Evolutionary conservation across 768 basidiomycete species (phyloP).

Genomic region (Naematelia aurantialba): DNA sequence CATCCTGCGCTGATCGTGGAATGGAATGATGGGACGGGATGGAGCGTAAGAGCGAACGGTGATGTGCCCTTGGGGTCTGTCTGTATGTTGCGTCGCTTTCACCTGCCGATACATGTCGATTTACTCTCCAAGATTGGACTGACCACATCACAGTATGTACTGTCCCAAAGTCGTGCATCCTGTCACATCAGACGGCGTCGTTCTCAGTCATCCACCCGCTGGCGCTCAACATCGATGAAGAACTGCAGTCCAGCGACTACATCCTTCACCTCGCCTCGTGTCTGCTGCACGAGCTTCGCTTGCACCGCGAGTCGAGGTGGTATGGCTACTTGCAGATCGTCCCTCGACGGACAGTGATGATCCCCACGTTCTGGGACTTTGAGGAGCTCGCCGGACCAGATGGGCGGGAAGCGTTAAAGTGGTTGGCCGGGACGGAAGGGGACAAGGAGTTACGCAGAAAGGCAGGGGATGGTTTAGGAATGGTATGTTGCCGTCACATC

Average conservation of each 20-base stretch:
- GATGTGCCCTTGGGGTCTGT: not conserved
- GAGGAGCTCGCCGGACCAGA: slow-evolving; percentile 28
- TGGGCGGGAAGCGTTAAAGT: slow-evolving; percentile 34
- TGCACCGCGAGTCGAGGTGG: slow-evolving; percentile 43
- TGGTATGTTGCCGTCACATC: slow-evolving; percentile 18
- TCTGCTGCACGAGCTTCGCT: slow-evolving; percentile 48
- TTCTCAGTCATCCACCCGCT: slow-evolving; percentile 13
- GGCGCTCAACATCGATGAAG: not conserved
- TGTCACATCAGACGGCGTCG: slow-evolving; percentile 37
- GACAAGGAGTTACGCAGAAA: slow-evolving; percentile 31
- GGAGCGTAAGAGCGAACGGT: not conserved
- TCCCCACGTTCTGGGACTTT: slow-evolving; percentile 49
- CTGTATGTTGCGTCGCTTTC: no score
- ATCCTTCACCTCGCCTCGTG: slow-evolving; percentile 46
- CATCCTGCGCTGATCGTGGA: slow-evolving; percentile 1
- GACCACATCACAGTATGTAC: slow-evolving; percentile 37
- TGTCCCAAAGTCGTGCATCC: slow-evolving; percentile 36
- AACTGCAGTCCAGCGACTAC: slow-evolving; percentile 8
- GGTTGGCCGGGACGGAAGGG: slow-evolving; percentile 43
- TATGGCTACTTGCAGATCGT: slow-evolving; percentile 50
- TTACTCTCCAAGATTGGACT: no score
- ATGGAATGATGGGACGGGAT: not conserved
- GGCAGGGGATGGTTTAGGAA: slow-evolving; percentile 23
- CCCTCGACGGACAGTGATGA: slow-evolving; percentile 39
- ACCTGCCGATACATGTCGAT: no score